A percentile compares a stretch with the other conserved stretches of the same genome.
These are phyloP conservation scores for Melastoma malabathricum DNA, from an alignment of 345 rosid species.

Conservation along the genomic window DNA sequence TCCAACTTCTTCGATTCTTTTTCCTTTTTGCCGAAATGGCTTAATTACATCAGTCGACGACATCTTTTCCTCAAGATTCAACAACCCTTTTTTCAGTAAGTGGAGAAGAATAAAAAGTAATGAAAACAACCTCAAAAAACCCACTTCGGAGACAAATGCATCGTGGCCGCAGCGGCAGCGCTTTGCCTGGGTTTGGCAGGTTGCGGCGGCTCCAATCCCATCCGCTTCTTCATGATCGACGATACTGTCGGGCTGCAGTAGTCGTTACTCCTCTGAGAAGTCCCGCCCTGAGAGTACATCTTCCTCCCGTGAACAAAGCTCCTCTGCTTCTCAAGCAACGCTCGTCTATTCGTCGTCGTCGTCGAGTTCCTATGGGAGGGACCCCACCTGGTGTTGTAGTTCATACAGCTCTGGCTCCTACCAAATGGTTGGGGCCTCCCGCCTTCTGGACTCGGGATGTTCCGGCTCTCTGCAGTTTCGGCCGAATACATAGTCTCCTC, in stretches of 20 bases:
- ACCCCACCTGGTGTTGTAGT: slow-evolving; percentile 59
- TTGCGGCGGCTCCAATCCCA: slow-evolving; percentile 33
- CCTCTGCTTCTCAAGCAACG: slow-evolving; percentile 54
- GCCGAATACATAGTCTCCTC: slow-evolving; percentile 98
- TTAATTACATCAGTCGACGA: too few relatives aligned
- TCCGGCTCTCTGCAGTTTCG: slow-evolving; percentile 94
- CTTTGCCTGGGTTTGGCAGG: slow-evolving; percentile 27
- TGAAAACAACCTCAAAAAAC: slow-evolving; percentile 28
- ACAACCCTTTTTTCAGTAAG: too few relatives aligned
- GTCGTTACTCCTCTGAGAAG: slow-evolving; percentile 88
- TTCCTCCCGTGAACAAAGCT: slow-evolving; percentile 68
- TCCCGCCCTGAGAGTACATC: slow-evolving; percentile 59
- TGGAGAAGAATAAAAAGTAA: too few relatives aligned
- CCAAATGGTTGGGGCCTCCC: slow-evolving; percentile 54
- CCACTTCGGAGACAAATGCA: slow-evolving; percentile 66
- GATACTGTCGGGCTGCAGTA: slow-evolving; percentile 84
- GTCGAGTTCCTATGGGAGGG: slow-evolving; percentile 33
- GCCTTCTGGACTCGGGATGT: slow-evolving; percentile 69
- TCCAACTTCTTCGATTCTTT: too few relatives aligned
- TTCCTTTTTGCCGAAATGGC: too few relatives aligned
- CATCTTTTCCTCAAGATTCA: too few relatives aligned
- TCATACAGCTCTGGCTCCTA: slow-evolving; percentile 86
- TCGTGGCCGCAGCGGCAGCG: slow-evolving; percentile 18
- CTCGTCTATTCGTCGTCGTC: slow-evolving; percentile 25
- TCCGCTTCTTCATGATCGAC: slow-evolving; percentile 79